Percentiles rank a stretch among this genome's conserved stretches.
phyloP scores from a whole-genome alignment of 345 rosid genomes.

The Hibiscus trionum region DNA sequence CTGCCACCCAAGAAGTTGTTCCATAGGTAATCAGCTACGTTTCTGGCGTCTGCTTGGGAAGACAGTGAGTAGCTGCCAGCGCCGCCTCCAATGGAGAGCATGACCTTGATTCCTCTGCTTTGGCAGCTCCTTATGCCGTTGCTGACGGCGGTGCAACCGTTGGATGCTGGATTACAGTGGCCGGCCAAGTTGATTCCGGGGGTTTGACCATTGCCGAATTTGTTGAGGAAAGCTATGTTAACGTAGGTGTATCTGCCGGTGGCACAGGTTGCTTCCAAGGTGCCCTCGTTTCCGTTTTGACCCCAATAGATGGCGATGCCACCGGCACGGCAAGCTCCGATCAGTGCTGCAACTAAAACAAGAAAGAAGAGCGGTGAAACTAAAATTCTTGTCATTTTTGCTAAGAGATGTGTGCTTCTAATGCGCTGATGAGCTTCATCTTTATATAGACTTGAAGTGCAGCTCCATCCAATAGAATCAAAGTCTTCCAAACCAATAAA shows the following conservation, averaged over 20 bases:
- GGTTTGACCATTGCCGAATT: slow-evolving; percentile 44
- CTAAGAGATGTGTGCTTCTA: not conserved
- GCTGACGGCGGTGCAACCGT: slow-evolving; percentile 31
- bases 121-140: slow-evolving; percentile 39
- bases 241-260: slow-evolving; percentile 38
- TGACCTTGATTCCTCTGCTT: slow-evolving; percentile 41
- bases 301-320: slow-evolving; percentile 46
- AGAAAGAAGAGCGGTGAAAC: slow-evolving; percentile 11
- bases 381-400: not conserved
- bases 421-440: not conserved
- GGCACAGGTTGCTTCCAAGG: slow-evolving; percentile 40
- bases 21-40: slow-evolving; percentile 36
- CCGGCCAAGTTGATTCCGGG: slow-evolving; percentile 54
- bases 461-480: not conserved
- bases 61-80: slow-evolving; percentile 38
- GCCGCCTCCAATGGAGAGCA: slow-evolving; percentile 60
- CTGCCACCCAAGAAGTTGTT: slow-evolving; percentile 42
- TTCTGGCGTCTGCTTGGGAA: slow-evolving; percentile 38
- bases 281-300: slow-evolving; percentile 51
- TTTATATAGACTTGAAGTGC: not conserved
- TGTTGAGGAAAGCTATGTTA: slow-evolving; percentile 51
- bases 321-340: slow-evolving; percentile 13
- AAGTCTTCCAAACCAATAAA: too few species aligned
- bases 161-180: slow-evolving; percentile 42
- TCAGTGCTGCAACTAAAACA: not conserved